Evolutionary conservation across 163 green algal genomes (phyloP), one percentile per base, ranked within the genome.

Genomic region (Scenedesmus sp.): DNA sequence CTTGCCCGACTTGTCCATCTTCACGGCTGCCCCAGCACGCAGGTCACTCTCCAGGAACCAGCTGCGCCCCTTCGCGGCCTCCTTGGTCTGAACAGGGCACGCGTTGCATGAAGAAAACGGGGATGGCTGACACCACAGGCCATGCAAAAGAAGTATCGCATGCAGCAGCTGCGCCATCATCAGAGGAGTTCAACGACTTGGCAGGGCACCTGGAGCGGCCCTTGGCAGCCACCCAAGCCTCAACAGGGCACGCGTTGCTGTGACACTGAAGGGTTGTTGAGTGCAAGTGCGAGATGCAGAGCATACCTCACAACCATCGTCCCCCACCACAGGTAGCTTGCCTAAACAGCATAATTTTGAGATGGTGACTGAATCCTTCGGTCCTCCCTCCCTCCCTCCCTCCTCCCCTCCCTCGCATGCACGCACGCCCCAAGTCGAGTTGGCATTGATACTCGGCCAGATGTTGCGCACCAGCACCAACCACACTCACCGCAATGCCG

Each of bases 1-100:
- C 86, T 96, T 96, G 83, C 96, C 95, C 7, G 87, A 96, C 91
- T 98, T 98, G 92, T 98, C 97, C 56, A 94, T 88, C 83, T 91
- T 92, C 37, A 98, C 51, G 6, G 81, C 68, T 6, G 53, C 44
- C 24, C 94, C 95, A 65, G 89, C 83, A 18, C 92, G 93, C 76
- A 97, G 87, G 89, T 98, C 96, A 10, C 35, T 56, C 80, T 98
- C 96, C 56, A 95, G 51, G 72, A 97, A 94, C 94, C 94, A 98
- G 68, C 81, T 92, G 49, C 87, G 83, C 0, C 95, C 95, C 70
- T 95, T 95, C n/a, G 96, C 72, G 44, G 82, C 91, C 72, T 95
- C 92, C 79, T 93, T 93, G 26, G 20, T 73, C 93, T 95, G 86
- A n/a, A n/a, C n/a, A n/a, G n/a, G n/a, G n/a, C n/a, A n/a, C n/a